phyloP scores from a whole-genome alignment of 1,139 yeast genomes.

The Eremothecium gossypii region DNA sequence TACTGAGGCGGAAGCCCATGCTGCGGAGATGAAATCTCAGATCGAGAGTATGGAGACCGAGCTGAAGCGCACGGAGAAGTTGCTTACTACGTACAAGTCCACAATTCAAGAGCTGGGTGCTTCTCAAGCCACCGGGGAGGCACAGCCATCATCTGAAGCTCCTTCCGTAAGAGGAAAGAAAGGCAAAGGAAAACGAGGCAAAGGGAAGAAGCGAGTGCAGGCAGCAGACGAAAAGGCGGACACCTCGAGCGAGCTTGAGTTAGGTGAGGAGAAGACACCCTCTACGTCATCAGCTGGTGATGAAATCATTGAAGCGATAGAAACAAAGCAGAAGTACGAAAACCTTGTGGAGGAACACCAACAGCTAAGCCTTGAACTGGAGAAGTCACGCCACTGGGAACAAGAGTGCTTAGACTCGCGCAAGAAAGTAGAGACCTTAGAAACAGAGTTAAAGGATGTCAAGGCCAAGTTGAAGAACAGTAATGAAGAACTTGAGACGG shows the following conservation, averaged over 20 bases:
- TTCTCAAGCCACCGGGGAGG: neutral
- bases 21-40: conserved; percentile 4
- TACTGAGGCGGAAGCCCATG: neutral
- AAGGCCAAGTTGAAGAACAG: conserved; percentile 20
- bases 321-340: conserved; percentile 7
- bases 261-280: neutral
- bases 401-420: neutral
- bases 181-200: neutral
- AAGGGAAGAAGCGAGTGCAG: neutral
- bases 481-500: conserved; percentile 29
- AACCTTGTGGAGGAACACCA: conserved; percentile 5
- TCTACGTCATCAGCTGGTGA: neutral
- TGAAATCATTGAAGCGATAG: neutral
- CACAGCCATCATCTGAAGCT: neutral
- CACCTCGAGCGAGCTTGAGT: neutral
- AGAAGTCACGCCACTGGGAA: conserved; percentile 4
- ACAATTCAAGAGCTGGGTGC: neutral
- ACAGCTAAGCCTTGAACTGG: conserved; percentile 14
- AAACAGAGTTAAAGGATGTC: conserved; percentile 11
- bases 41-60: conserved; percentile 4
- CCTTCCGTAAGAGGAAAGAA: neutral
- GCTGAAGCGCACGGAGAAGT: conserved; percentile 1
- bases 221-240: neutral
- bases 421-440: conserved; percentile 9
- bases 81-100: neutral